Conservation (phyloP, 345 rosid genomes). For the Pistacia vera region DNA sequence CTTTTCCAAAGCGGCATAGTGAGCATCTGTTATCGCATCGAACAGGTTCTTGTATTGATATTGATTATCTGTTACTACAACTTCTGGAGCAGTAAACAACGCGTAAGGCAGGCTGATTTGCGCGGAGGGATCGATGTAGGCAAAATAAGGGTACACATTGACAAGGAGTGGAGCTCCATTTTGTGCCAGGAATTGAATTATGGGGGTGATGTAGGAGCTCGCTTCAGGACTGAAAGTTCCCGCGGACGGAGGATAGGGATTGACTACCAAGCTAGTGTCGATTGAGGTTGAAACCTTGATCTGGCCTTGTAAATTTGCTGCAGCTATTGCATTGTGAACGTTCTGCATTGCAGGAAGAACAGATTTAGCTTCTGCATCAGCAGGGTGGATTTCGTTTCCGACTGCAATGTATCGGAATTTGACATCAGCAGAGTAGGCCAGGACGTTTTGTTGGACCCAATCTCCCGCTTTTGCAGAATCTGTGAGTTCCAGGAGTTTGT, state of each 20-base stretch:
- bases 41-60: too few species aligned
- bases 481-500: background rate
- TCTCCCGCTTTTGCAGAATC: background rate
- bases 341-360: constrained; percentile 19
- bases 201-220: background rate
- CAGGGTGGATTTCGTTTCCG: constrained; percentile 14
- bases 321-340: constrained; percentile 5
- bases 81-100: too few species aligned
- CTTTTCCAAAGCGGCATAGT: too few species aligned
- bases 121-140: too few species aligned
- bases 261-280: background rate
- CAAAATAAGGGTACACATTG: too few species aligned
- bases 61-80: too few species aligned
- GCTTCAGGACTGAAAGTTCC: constrained; percentile 12
- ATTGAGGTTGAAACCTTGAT: constrained; percentile 25
- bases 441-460: constrained; percentile 23
- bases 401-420: constrained; percentile 11
- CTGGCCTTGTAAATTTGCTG: background rate
- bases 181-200: background rate
- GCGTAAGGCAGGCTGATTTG: too few species aligned
- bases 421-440: background rate
- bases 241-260: constrained; percentile 29
- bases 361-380: background rate
- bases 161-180: background rate
- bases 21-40: too few species aligned